Evolutionary conservation across 2,329 filamentous ascomycete genomes (phyloP).

Genomic region (Diplodia intermedia): DNA sequence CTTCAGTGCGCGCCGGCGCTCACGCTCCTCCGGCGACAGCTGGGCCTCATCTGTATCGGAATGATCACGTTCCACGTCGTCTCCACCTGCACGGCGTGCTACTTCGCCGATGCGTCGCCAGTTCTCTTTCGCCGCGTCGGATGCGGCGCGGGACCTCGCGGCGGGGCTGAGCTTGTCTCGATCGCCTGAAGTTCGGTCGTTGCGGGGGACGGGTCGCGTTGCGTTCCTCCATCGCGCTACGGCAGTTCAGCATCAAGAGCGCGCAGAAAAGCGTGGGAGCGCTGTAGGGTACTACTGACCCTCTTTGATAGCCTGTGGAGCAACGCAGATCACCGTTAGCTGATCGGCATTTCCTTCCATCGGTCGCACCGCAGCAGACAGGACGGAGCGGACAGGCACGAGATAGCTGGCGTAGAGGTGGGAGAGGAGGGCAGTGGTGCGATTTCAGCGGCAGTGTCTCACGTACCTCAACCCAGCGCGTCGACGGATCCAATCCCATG

Average conservation of each 20-base stretch:
- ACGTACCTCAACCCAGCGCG: constrained; percentile 73
- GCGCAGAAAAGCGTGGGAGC: neutral
- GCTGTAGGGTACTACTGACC: constrained; percentile 41
- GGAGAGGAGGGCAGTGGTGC: neutral
- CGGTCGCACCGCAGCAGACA: neutral
- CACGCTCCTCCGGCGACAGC: constrained; percentile 45
- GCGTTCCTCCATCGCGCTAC: constrained; percentile 61
- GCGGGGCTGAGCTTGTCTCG: constrained; percentile 35
- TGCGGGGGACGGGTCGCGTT: constrained; percentile 55
- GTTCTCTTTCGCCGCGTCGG: constrained; percentile 64
- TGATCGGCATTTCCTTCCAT: constrained; percentile 10
- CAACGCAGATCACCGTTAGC: constrained; percentile 38
- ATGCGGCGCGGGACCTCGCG: constrained; percentile 40
- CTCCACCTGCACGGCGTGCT: constrained; percentile 73
- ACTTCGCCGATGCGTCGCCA: constrained; percentile 79
- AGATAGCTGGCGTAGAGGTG: constrained; percentile 25
- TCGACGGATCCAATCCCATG: constrained; percentile 70
- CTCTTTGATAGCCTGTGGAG: constrained; percentile 58
- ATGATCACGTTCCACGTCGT: constrained; percentile 62
- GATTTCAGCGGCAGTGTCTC: constrained; percentile 35
- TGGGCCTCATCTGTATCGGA: constrained; percentile 54
- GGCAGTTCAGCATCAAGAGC: constrained; percentile 40
- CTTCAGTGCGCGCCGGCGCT: constrained; percentile 45
- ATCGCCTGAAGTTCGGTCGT: constrained; percentile 42
- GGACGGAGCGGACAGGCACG: constrained; percentile 32